phyloP scores from a whole-genome alignment of 495 filamentous ascomycete genomes.

The Aspergillus funiculosus region DNA sequence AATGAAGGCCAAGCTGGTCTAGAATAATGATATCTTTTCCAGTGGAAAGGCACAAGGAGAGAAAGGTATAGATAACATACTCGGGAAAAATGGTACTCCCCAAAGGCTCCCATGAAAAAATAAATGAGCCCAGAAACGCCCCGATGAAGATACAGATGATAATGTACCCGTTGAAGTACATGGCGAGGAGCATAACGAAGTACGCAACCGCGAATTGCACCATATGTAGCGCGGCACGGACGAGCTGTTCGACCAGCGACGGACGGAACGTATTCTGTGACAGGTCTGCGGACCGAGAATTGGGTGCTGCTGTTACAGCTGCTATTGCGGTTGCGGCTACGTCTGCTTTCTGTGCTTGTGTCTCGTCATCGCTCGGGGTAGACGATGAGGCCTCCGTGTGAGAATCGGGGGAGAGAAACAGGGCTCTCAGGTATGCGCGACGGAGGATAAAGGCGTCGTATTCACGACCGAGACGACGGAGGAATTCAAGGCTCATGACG shows the following conservation, averaged over 20 bases:
- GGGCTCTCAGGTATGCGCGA: conserved; percentile 24
- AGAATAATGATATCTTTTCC: background rate
- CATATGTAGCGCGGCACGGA: conserved; percentile 60
- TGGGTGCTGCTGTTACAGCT: background rate
- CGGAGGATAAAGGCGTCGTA: conserved; percentile 57
- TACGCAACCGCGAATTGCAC: conserved; percentile 65
- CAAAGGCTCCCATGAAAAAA: conserved; percentile 53
- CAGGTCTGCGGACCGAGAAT: too few species aligned
- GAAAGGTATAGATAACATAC: conserved; percentile 11
- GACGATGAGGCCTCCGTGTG: background rate
- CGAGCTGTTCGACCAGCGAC: conserved; percentile 48
- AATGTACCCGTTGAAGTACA: conserved; percentile 63
- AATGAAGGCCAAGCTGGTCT: too few species aligned
- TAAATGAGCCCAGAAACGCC: conserved; percentile 53
- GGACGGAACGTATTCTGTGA: too few species aligned
- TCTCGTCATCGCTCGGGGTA: background rate
- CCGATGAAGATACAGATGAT: conserved; percentile 60
- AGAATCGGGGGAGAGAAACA: conserved; percentile 8
- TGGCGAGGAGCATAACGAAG: conserved; percentile 63
- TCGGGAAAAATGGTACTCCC: conserved; percentile 1
- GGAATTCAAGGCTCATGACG: conserved; percentile 56
- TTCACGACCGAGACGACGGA: conserved; percentile 53
- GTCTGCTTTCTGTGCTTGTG: background rate
- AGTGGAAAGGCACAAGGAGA: background rate
- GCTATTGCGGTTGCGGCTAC: background rate